phyloP scores from a whole-genome alignment of 495 filamentous ascomycete genomes.

The Daldinia vernicosa region DNA sequence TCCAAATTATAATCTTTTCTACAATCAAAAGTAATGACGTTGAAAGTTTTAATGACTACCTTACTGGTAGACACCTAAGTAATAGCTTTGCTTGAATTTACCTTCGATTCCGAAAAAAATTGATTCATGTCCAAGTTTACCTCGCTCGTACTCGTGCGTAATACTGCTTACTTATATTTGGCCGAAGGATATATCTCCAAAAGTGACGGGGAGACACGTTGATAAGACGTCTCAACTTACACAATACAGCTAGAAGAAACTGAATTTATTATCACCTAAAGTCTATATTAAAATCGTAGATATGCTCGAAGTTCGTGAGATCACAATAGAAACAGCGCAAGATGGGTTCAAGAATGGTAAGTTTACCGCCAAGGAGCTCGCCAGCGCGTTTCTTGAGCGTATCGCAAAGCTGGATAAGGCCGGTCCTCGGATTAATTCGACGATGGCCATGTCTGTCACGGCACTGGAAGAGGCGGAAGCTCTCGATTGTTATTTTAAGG shows the following conservation, averaged over 20 bases:
- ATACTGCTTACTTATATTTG: not conserved
- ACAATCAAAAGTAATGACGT: no score
- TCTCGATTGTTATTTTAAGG: constrained; percentile 24
- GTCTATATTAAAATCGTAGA: not conserved
- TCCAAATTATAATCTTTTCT: no score
- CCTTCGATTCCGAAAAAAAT: not conserved
- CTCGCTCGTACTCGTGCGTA: not conserved
- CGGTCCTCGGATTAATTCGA: constrained; percentile 41
- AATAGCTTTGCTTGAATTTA: no score
- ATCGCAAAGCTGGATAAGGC: constrained; percentile 33
- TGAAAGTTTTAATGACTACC: no score
- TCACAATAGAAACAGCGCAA: constrained; percentile 41
- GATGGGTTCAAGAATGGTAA: constrained; percentile 25
- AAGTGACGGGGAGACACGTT: not conserved
- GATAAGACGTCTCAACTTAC: not conserved
- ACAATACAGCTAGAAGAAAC: not conserved
- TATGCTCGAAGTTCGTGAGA: constrained; percentile 38
- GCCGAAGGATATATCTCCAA: not conserved
- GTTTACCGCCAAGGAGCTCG: constrained; percentile 35
- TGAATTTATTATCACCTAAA: not conserved
- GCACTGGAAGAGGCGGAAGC: constrained; percentile 30
- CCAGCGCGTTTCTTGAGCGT: constrained; percentile 30
- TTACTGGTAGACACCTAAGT: no score
- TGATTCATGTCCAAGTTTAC: not conserved
- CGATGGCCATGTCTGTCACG: constrained; percentile 31